Evolutionary conservation across 2,329 filamentous ascomycete species (phyloP), one percentile per base, ranked within the genome.

Genomic region (Colletotrichum sp.): DNA sequence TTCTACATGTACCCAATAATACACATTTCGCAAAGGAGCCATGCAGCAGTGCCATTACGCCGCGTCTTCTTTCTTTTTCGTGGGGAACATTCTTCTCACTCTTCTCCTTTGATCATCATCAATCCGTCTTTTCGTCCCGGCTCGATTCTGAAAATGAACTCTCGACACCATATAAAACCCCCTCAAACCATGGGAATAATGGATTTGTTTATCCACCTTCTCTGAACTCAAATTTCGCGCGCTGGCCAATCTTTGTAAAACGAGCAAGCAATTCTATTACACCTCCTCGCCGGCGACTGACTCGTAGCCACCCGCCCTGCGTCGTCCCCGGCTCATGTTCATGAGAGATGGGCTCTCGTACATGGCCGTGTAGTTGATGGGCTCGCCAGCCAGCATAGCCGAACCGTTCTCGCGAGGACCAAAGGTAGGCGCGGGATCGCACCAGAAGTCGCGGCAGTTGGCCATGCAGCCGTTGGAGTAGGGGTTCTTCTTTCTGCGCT

Each of bases 381-480:
- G 87, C 80, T 94, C 90, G 3, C 97, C 96, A 16, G 93, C 95
- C 9, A 99, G 86, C 83, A 96, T 87, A 0, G 94, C 96, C 59
- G 90, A 89, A 15, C 96, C 96, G 67, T 91, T 93, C 80, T 95
- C 92, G 74, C 94, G 90, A 80, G 90, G 92, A 13, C 94, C 92
- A 83, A 98, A 96, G 21, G 98, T 84, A 0, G 96, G 94, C 3
- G 95, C 93, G 3, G 95, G 92, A 82, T 99, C 97, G 81, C 95
- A 96, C 95, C 96, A 99, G 84, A 99, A 99, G 85, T 99, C 98
- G 79, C 92, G 94, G 85, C 97, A 99, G 83, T 99, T 99, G 75
- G 93, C 91, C n/a, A 98, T 80, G 52, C 95, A 89, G 9, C 97
- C 97, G 36, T 93, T 90, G 74, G 93, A 96, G 84, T 96, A 99